Evolutionary conservation across 768 basidiomycete genomes (phyloP), one percentile per base, ranked within the genome.

Genomic region (Amanita thiersii): DNA sequence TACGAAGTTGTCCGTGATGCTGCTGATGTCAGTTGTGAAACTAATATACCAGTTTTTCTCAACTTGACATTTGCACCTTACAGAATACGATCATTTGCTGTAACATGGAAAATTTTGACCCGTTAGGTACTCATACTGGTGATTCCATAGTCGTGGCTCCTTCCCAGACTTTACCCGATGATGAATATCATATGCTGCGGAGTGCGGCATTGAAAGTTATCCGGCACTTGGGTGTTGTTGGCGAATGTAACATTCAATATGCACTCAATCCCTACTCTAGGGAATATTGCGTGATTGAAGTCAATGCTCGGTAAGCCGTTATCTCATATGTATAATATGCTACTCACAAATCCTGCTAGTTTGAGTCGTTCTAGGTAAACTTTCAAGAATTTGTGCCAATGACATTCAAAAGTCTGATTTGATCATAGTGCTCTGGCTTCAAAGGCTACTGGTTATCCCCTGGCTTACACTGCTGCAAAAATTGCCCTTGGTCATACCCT

Each of bases 71-170:
- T n/a, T 47, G 31, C 35, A 44, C 37, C 20, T 29, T 32, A 12
- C 54, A 90, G 87, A 96, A 98, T 69, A 97, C 93, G 19, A 99
- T 99, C 63, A 98, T 97, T 53, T 97, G 93, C 68, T 98, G 94
- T 66, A 93, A 93, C 63, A 94, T 94, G 90, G 90, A 97, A 66
- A 98, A 99, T 66, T 99, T 99, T 51, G 96, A 99, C 57, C 96
- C 96, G 26, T 84, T 98, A 46, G 96, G 96, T 49, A 98, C 90
- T 17, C 96, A 99, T 61, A 99, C 96, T 14, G 96, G 96, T 51
- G 96, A 98, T 61, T 98, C 96, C 9, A 99, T 99, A 57, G 96
- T 99, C 55, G 92, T 98, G 31, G 96, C 96, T 2, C 96, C 96
- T 1, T 97, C 93, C 3, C 96, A 99, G 63, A 98, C 96, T 0